Evolutionary conservation across 441 rosid genomes (phyloP), one percentile per base, ranked within the genome.

Genomic region (Pelargonium cotyledonis): DNA sequence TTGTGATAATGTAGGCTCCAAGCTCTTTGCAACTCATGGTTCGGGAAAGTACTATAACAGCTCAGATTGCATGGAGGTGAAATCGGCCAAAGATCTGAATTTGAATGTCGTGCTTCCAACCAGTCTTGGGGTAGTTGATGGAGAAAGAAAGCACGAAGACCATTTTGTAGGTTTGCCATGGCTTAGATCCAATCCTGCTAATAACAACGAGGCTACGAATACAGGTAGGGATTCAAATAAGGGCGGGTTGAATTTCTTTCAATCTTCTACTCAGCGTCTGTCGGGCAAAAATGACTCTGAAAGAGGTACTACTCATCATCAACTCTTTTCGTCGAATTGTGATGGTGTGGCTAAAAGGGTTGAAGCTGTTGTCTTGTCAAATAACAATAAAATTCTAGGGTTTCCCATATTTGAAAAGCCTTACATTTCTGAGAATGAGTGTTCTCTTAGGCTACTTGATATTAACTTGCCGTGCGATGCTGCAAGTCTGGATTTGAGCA

Each of bases 381-480:
- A 76, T 69, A 68, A 72, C 75, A 76, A 75, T 72, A 91, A 81
- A 80, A 82, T 88, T 80, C 84, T 86, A n/a, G 97, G 91, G 62
- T 66, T 80, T 72, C 80, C 87, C 8, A 75, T 81, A 73, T 75
- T 79, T 63, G 92, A 80, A 65, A 82, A 75, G 80, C 75, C 72
- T 29, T 68, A 67, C 58, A 53, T 68, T 76, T 75, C 77, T 8
- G 83, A 84, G 77, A 72, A 80, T 31, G 85, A 83, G 40, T n/a
- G n/a, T n/a, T n/a, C n/a, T n/a, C n/a, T n/a, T 68, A 75, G 78
- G 77, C 53, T 79, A 46, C 73, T 89, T 63, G 96, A 94, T 80
- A 94, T 89, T 69, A 94, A 91, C 83, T 74, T 87, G 77, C 99
- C 99, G 47, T 89, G 83, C 76, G 95, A 87, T 75, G 74, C 72